Percentiles rank a stretch among this genome's conserved stretches.
phyloP scores from a whole-genome alignment of 1,284 basidiomycete genomes.

The Retiboletus flavoniger region DNA sequence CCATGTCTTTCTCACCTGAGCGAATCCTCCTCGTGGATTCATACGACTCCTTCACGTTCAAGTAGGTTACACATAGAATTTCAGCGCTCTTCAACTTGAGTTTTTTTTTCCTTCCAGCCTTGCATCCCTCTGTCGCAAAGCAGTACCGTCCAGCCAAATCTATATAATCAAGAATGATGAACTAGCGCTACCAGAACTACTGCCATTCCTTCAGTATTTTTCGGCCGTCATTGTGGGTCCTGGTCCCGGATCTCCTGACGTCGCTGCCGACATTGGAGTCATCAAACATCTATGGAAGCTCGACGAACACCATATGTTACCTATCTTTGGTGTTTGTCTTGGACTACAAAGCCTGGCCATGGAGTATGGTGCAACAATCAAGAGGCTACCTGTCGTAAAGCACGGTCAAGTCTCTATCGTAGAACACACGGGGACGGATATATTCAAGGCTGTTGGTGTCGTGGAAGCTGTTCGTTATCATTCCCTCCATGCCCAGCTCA shows the following conservation, averaged over 20 bases:
- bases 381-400: conserved; percentile 59
- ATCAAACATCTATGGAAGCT: conserved; percentile 67
- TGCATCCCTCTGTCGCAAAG: conserved; percentile 58
- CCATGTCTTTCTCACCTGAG: conserved; percentile 24
- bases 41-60: conserved; percentile 84
- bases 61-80: conserved; percentile 48
- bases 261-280: conserved; percentile 61
- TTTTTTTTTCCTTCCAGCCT: conserved; percentile 43
- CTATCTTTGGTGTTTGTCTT: conserved; percentile 87
- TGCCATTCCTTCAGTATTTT: conserved; percentile 55
- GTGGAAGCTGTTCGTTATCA: conserved; percentile 86
- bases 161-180: conserved; percentile 74
- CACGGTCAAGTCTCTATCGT: conserved; percentile 82
- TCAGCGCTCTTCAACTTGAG: conserved; percentile 2
- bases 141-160: conserved; percentile 58
- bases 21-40: conserved; percentile 74
- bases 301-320: conserved; percentile 51
- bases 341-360: conserved; percentile 89
- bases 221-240: conserved; percentile 74
- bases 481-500: conserved; percentile 62
- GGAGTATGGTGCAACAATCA: conserved; percentile 67
- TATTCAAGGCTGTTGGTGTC: conserved; percentile 61
- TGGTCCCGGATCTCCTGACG: conserved; percentile 77
- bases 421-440: conserved; percentile 50
- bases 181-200: conserved; percentile 48